phyloP scores from a whole-genome alignment of 2,329 filamentous ascomycete genomes.

The Nothophoma quercina region DNA sequence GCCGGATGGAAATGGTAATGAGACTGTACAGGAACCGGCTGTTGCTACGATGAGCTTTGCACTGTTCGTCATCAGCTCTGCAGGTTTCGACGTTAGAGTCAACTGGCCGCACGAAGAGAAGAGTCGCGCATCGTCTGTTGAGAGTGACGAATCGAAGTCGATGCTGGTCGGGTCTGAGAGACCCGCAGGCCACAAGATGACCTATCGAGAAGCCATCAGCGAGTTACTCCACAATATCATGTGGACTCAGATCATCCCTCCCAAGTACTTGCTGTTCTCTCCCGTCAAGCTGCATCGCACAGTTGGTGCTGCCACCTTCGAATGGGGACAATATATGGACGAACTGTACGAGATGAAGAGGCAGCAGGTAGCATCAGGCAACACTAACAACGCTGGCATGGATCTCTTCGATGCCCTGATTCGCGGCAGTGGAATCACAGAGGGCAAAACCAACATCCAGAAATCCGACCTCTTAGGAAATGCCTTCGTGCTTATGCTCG shows the following conservation, averaged over 20 bases:
- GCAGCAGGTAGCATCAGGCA: conserved; percentile 48
- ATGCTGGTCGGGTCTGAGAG: conserved; percentile 44
- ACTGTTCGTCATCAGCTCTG: conserved; percentile 68
- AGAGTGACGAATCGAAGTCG: conserved; percentile 30
- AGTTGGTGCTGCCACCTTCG: conserved; percentile 63
- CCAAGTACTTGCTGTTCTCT: conserved; percentile 61
- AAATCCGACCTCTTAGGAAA: conserved; percentile 73
- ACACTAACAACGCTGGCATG: conserved; percentile 53
- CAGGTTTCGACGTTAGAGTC: conserved; percentile 72
- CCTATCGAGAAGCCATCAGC: conserved; percentile 69
- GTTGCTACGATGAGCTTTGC: conserved; percentile 71
- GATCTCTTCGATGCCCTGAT: conserved; percentile 63
- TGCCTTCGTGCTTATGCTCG: conserved; percentile 69
- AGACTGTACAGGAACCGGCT: conserved; percentile 64
- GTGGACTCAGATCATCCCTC: conserved; percentile 66
- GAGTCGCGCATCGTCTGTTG: conserved; percentile 41
- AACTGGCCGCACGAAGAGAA: conserved; percentile 66
- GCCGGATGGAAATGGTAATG: conserved; percentile 30
- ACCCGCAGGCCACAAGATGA: conserved; percentile 59
- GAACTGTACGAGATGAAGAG: conserved; percentile 72
- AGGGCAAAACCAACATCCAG: conserved; percentile 41
- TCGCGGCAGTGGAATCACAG: conserved; percentile 42
- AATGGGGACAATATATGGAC: conserved; percentile 74
- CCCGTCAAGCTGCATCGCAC: conserved; percentile 58
- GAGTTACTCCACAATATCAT: conserved; percentile 70